Percentiles rank a stretch among this genome's conserved stretches.
These are phyloP conservation scores for Termitomyces sp. DNA, from an alignment of 768 basidiomycete genomes.

Conservation along the genomic window DNA sequence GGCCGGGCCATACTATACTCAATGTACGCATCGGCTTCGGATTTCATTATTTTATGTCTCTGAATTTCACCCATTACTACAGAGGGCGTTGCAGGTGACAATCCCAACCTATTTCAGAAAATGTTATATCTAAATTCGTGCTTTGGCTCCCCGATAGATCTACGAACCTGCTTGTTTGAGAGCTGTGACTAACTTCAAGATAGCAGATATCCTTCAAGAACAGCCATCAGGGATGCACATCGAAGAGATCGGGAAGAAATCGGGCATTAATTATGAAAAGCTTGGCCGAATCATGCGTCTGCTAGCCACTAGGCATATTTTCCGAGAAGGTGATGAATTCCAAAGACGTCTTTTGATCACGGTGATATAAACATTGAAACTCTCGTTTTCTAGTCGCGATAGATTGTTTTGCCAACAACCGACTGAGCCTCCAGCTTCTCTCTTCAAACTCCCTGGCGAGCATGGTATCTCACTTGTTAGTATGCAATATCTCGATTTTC, in stretches of 20 bases:
- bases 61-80: too few species aligned
- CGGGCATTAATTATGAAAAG: conserved; percentile 32
- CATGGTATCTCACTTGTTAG: conserved; percentile 13
- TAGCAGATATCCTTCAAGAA: conserved; percentile 34
- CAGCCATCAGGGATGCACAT: conserved; percentile 33
- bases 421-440: conserved; percentile 31
- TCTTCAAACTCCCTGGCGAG: conserved; percentile 27
- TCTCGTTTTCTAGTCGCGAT: conserved; percentile 22
- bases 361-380: neutral
- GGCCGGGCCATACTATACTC: conserved; percentile 20
- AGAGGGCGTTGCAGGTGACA: conserved; percentile 7
- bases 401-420: conserved; percentile 40
- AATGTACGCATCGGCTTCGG: conserved; percentile 13
- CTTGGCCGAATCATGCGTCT: conserved; percentile 35
- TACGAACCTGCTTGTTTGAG: conserved; percentile 30
- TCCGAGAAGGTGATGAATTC: conserved; percentile 27
- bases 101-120: neutral
- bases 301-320: conserved; percentile 38
- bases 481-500: neutral
- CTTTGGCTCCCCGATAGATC: conserved; percentile 13
- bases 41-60: neutral
- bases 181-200: conserved; percentile 28
- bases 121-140: neutral
- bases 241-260: conserved; percentile 24
- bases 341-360: neutral